Evolutionary conservation across 2,329 filamentous ascomycete genomes (phyloP).

Genomic region (Fusarium devonianum): DNA sequence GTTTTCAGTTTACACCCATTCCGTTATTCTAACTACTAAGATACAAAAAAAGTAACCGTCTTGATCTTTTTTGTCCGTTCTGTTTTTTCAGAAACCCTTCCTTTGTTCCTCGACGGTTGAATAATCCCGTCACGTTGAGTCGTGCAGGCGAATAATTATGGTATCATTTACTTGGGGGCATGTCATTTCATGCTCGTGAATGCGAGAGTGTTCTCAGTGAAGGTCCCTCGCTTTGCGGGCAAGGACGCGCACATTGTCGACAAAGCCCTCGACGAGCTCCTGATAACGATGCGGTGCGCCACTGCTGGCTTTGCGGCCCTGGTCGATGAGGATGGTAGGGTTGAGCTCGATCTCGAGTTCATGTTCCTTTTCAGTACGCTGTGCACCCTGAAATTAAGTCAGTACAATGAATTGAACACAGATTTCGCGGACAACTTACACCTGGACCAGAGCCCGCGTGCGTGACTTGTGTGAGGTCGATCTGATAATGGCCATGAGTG

Average conservation of each 20-base stretch:
- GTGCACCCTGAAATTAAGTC: conserved; percentile 45
- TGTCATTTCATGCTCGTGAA: neutral
- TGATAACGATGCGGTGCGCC: conserved; percentile 67
- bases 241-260: conserved; percentile 75
- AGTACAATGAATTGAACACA: conserved; percentile 1
- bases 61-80: conserved; percentile 1
- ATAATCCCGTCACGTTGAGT: neutral
- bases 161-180: conserved; percentile 8
- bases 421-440: conserved; percentile 43
- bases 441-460: conserved; percentile 49
- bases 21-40: conserved; percentile 2
- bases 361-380: conserved; percentile 69
- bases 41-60: neutral
- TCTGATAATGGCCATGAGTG: conserved; percentile 82
- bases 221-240: conserved; percentile 54
- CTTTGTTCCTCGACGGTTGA: neutral
- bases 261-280: conserved; percentile 73
- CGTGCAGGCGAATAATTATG: neutral
- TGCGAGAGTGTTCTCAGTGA: conserved; percentile 3
- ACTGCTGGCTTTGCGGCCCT: conserved; percentile 64
- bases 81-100: neutral
- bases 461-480: conserved; percentile 92
- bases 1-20: conserved; percentile 16
- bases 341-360: conserved; percentile 82
- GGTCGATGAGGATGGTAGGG: conserved; percentile 68